Conservation (phyloP, 352 stramenopile species). For the Aphanomyces euteiches region DNA sequence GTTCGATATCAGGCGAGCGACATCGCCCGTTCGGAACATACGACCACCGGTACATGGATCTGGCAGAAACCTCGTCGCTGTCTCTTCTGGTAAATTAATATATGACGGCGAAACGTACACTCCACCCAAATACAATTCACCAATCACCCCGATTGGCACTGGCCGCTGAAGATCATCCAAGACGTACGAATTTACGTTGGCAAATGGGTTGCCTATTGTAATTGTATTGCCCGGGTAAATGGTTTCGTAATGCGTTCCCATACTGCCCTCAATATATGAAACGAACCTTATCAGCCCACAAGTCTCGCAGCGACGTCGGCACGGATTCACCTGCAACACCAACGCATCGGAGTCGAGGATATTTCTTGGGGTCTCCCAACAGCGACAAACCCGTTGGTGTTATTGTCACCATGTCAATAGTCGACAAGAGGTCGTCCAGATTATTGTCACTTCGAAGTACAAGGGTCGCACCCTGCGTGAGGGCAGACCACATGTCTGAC, state of each 20-base stretch:
- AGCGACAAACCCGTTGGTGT: not conserved
- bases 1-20: constrained; percentile 86
- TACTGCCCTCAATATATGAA: not conserved
- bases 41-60: constrained; percentile 61
- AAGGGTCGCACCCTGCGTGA: not conserved
- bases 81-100: constrained; percentile 73
- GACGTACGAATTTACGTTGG: constrained; percentile 72
- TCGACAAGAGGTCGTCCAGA: not conserved
- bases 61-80: constrained; percentile 67
- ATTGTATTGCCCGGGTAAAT: constrained; percentile 35
- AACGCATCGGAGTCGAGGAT: not conserved
- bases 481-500: not conserved
- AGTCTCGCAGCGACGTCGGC: not conserved
- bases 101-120: constrained; percentile 83
- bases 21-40: constrained; percentile 91
- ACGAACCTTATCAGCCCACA: not conserved
- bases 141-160: constrained; percentile 61
- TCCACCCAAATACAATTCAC: constrained; percentile 85
- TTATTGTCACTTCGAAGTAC: not conserved
- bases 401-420: not conserved
- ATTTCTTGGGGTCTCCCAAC: not conserved
- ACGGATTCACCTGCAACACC: not conserved
- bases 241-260: not conserved
- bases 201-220: constrained; percentile 55
- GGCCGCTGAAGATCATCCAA: constrained; percentile 67